Base-by-base conservation (phyloP, 495 filamentous ascomycete genomes). In the Penicilliopsis zonata region DNA sequence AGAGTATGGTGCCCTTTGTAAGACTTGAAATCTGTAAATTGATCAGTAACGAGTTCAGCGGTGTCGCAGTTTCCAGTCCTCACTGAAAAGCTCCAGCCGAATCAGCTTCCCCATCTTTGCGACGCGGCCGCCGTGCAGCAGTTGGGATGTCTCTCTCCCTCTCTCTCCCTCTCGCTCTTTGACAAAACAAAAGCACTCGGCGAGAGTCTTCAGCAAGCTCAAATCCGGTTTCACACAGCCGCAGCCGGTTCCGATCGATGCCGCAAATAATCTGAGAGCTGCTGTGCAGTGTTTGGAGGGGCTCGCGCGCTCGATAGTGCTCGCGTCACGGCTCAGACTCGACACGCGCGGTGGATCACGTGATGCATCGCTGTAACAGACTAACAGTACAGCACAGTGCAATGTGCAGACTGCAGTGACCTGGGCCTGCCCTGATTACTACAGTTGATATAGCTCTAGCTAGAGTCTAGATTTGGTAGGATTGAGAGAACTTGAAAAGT, bases 1-100 rank as follows among this genome's bases (percentile, higher is more conserved):
- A 99, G 74, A 22, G 69, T 72, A 57, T 99, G 90, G 43, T 94
- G 92, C 18, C 80, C 88, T 57, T 93, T 94, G 69, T 99, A 99
- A 50, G 88, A 95, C 63, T 98, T 96, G 80, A 96, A 98, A 65
- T 98, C 85, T 93, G 44, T 37, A 23, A 23, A 37, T 25, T 37
- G 39, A 46, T 68, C 46, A 63, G 55, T 32, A 13, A 36, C 35
- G 21, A 31, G 19, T 9, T 27, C 21, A 19, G 37, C 9, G 34
- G 18, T n/a, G n/a, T n/a, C n/a, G n/a, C n/a, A n/a, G n/a, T n/a
- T n/a, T n/a, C n/a, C 16, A 22, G 10, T 30, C 35, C 80, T 36
- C 71, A 93, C 86, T 95, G 64, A 81, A 87, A 41, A 98, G 71
- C 69, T 96, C 90, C 25, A 98, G 77, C 37, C 85, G 76, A 47